A percentile compares a stretch with the other conserved stretches of the same genome.
phyloP scores from a whole-genome alignment of 2,329 filamentous ascomycete species.

The Hymenoscyphus infarciens region DNA sequence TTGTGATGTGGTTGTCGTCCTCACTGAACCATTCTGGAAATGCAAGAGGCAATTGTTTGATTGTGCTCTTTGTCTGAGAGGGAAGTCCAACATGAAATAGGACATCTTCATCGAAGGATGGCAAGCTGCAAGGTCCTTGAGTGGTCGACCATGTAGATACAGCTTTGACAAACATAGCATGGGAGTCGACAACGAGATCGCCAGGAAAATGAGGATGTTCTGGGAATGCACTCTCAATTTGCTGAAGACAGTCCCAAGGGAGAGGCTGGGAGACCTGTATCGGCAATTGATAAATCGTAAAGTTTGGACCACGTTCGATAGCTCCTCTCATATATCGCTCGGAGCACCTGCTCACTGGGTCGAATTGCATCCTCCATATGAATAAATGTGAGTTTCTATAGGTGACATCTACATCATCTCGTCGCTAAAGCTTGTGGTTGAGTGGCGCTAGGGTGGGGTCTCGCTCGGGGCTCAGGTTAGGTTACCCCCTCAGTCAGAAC shows the following conservation, averaged over 20 bases:
- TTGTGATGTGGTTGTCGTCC: slow-evolving; percentile 20
- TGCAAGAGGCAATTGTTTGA: slow-evolving; percentile 11
- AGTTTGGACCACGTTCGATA: neutral
- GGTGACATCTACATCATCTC: too few species aligned
- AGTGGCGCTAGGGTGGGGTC: too few species aligned
- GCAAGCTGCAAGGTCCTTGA: neutral
- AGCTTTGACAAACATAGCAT: neutral
- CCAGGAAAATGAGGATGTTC: neutral
- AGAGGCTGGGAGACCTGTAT: neutral
- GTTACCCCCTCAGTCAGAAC: too few species aligned
- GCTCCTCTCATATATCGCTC: neutral
- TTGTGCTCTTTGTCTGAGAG: too few species aligned
- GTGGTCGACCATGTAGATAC: neutral
- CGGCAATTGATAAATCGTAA: neutral
- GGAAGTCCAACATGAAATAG: neutral
- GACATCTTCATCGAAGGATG: neutral
- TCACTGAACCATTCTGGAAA: slow-evolving; percentile 16
- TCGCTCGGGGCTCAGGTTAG: too few species aligned
- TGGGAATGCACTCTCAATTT: neutral
- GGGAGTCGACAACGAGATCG: neutral
- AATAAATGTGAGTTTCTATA: too few species aligned
- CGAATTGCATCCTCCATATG: neutral
- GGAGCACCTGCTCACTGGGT: neutral
- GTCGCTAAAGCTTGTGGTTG: too few species aligned
- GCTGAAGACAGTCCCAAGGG: neutral